A percentile compares a stretch with the other conserved stretches of the same genome.
phyloP scores from a whole-genome alignment of 2,329 filamentous ascomycete genomes.

The Colletotrichum cuscutae region DNA sequence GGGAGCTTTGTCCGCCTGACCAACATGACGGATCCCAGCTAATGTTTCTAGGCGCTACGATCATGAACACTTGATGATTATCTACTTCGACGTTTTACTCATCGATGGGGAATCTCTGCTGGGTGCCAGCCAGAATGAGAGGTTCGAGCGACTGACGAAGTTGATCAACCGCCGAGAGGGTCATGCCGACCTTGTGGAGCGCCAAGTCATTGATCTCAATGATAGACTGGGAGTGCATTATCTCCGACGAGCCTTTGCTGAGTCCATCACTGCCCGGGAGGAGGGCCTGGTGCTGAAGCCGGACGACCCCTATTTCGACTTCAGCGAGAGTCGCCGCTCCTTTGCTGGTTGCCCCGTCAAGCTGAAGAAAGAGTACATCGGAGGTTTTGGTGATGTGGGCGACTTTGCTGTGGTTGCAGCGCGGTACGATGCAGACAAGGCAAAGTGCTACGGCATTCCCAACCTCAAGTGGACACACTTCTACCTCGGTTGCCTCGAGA shows the following conservation, averaged over 20 bases:
- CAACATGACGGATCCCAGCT: slow-evolving; percentile 24
- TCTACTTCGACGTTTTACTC: slow-evolving; percentile 69
- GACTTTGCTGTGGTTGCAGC: slow-evolving; percentile 86
- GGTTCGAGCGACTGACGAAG: slow-evolving; percentile 68
- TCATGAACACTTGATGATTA: slow-evolving; percentile 69
- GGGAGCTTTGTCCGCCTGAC: too few relatives aligned
- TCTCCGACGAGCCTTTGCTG: slow-evolving; percentile 73
- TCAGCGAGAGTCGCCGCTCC: slow-evolving; percentile 47
- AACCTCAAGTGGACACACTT: slow-evolving; percentile 82
- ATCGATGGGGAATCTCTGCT: slow-evolving; percentile 65
- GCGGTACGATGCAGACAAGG: slow-evolving; percentile 73
- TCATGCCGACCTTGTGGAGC: slow-evolving; percentile 72
- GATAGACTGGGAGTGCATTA: slow-evolving; percentile 59
- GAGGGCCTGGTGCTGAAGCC: slow-evolving; percentile 88
- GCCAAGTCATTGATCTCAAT: slow-evolving; percentile 75
- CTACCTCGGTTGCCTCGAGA: slow-evolving; percentile 79
- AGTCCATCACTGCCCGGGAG: slow-evolving; percentile 70
- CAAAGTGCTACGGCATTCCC: slow-evolving; percentile 62
- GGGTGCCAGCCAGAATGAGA: slow-evolving; percentile 63
- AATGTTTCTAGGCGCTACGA: slow-evolving; percentile 52
- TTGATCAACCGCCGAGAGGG: slow-evolving; percentile 66
- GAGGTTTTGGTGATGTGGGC: slow-evolving; percentile 81
- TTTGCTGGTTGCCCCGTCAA: slow-evolving; percentile 74
- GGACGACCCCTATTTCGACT: slow-evolving; percentile 80
- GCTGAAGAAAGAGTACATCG: slow-evolving; percentile 86